phyloP scores from a whole-genome alignment of 2,329 filamentous ascomycete species.

The Aspergillus puulaauensis region DNA sequence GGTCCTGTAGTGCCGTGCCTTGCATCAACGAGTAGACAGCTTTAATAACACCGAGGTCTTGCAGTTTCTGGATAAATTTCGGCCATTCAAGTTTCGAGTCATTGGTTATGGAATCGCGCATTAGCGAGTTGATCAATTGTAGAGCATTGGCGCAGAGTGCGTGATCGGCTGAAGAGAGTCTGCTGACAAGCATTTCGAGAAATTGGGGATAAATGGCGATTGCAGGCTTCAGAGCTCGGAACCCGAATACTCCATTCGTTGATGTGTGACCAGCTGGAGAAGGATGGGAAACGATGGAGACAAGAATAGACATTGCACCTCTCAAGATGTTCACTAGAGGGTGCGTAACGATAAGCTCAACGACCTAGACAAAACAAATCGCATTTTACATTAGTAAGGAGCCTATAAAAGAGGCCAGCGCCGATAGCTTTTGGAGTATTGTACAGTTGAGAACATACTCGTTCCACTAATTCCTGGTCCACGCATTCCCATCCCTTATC shows the following conservation, averaged over 20 bases:
- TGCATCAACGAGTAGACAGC: conserved; percentile 93
- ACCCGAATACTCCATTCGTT: conserved; percentile 71
- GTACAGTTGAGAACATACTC: conserved; percentile 47
- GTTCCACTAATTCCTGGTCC: conserved; percentile 54
- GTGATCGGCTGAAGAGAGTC: conserved; percentile 91
- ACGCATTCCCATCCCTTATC: conserved; percentile 92
- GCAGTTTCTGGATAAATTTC: conserved; percentile 88
- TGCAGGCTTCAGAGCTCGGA: conserved; percentile 86
- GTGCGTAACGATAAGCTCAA: conserved; percentile 90
- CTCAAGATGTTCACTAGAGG: conserved; percentile 96
- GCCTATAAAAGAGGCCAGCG: not conserved
- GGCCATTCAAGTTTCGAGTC: conserved; percentile 84
- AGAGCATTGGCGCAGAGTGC: conserved; percentile 92
- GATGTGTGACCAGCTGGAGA: conserved; percentile 55
- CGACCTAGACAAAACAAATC: conserved; percentile 55
- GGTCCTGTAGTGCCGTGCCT: conserved; percentile 84
- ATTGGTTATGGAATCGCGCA: conserved; percentile 82
- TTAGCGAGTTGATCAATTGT: conserved; percentile 91
- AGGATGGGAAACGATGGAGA: conserved; percentile 86
- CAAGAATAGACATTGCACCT: conserved; percentile 94
- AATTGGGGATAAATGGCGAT: conserved; percentile 91
- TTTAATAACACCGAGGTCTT: conserved; percentile 89
- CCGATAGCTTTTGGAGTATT: not conserved
- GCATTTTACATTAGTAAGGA: not conserved
- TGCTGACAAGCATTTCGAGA: conserved; percentile 87